Percentiles rank a stretch among this genome's conserved stretches.
phyloP scores from a whole-genome alignment of 2,329 filamentous ascomycete genomes.

The Cercospora zeae-maydis region DNA sequence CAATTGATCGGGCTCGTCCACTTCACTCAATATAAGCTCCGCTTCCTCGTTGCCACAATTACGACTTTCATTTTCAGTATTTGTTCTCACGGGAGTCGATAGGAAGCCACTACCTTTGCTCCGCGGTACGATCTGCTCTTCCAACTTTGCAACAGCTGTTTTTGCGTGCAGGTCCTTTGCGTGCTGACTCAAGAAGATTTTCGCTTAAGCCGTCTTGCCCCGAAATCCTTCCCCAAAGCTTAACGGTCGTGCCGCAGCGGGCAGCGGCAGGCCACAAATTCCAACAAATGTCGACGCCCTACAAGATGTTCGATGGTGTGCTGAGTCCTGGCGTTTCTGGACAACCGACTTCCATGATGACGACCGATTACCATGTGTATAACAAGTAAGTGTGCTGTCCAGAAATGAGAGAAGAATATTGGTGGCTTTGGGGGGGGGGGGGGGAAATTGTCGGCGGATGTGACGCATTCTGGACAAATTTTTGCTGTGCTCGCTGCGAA shows the following conservation, averaged over 20 bases:
- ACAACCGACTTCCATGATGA: constrained; percentile 25
- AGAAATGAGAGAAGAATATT: no score
- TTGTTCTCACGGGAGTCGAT: not conserved
- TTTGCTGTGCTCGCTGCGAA: not conserved
- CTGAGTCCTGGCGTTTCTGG: constrained; percentile 13
- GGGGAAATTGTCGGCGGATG: no score
- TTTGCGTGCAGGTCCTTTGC: not conserved
- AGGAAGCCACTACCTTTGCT: no score
- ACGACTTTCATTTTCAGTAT: not conserved
- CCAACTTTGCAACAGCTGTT: not conserved
- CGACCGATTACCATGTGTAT: constrained; percentile 31
- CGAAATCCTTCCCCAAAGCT: not conserved
- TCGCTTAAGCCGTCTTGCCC: not conserved
- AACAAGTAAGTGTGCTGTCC: constrained; percentile 28
- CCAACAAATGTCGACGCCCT: not conserved
- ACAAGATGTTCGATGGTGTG: constrained; percentile 5
- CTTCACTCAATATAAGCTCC: not conserved
- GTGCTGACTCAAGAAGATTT: not conserved
- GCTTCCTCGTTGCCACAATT: not conserved
- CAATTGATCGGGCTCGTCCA: not conserved
- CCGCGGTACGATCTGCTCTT: not conserved
- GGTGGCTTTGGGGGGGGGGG: no score
- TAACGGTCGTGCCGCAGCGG: not conserved
- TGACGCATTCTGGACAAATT: constrained; percentile 3
- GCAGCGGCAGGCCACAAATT: not conserved